These are phyloP conservation scores for Geoglossum glabrum DNA, from an alignment of 495 filamentous ascomycete species.

Conservation along the genomic window DNA sequence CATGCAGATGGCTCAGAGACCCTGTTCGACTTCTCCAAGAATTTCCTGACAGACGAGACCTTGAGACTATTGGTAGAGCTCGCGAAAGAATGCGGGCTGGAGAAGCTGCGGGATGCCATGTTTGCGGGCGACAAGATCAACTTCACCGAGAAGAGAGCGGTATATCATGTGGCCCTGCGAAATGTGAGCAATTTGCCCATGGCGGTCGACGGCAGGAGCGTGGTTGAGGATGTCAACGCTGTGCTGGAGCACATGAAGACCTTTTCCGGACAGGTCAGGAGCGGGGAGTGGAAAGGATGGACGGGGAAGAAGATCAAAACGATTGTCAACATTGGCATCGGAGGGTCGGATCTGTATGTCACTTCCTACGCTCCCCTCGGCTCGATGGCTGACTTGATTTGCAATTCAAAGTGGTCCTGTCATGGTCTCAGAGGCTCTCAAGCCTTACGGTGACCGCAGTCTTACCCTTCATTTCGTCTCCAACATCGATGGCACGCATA, in stretches of 20 bases:
- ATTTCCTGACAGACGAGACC: conserved; percentile 87
- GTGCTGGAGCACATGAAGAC: conserved; percentile 94
- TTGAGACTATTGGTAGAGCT: conserved; percentile 68
- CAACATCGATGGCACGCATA: conserved; percentile 97
- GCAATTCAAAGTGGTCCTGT: conserved; percentile 54
- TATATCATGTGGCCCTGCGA: conserved; percentile 85
- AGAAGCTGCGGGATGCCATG: conserved; percentile 90
- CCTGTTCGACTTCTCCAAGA: conserved; percentile 98
- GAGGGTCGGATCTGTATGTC: conserved; percentile 88
- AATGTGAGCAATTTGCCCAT: conserved; percentile 72
- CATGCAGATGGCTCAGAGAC: conserved; percentile 58
- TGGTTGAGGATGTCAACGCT: conserved; percentile 80
- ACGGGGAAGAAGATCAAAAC: conserved; percentile 94
- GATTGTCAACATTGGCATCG: conserved; percentile 95
- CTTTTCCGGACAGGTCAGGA: conserved; percentile 84
- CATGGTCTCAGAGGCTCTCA: conserved; percentile 95
- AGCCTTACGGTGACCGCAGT: conserved; percentile 70
- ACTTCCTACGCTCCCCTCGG: background rate
- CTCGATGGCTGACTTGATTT: background rate
- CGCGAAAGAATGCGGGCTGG: conserved; percentile 73
- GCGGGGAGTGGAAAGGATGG: conserved; percentile 94
- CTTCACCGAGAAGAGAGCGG: conserved; percentile 91
- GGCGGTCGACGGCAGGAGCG: conserved; percentile 85
- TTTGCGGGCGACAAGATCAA: conserved; percentile 97
- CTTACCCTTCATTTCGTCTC: conserved; percentile 92